A percentile compares a stretch with the other conserved stretches of the same genome.
Conservation (phyloP, 2,329 filamentous ascomycete species). For the Torrubiellomyces zombiae region DNA sequence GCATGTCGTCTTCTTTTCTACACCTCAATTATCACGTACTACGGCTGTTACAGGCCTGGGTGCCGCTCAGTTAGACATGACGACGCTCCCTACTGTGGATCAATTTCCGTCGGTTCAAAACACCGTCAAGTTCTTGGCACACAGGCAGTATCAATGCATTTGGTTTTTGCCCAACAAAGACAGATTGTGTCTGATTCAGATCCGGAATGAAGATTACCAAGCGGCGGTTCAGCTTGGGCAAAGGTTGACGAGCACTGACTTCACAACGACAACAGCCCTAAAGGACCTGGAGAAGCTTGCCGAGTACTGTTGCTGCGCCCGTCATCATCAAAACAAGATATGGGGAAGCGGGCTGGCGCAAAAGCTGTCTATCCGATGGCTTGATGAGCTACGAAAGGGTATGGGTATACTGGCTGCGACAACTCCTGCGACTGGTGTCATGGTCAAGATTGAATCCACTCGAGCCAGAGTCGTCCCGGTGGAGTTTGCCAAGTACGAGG, state of each 20-base stretch:
- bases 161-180: slow-evolving; percentile 1
- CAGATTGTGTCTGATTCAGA: background rate
- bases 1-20: too few species aligned
- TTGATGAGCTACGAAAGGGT: background rate
- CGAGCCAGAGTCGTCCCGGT: background rate
- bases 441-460: background rate
- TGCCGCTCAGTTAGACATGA: too few species aligned
- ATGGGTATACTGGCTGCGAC: too few species aligned
- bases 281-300: background rate
- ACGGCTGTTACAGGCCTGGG: too few species aligned
- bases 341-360: background rate
- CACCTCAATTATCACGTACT: too few species aligned
- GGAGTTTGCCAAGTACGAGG: slow-evolving; percentile 1
- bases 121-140: too few species aligned
- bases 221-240: background rate
- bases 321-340: slow-evolving; percentile 1
- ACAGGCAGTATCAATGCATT: too few species aligned
- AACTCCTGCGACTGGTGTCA: background rate
- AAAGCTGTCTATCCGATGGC: slow-evolving; percentile 1
- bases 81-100: too few species aligned
- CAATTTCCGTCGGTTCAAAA: too few species aligned
- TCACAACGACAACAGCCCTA: background rate
- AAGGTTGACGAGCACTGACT: background rate
- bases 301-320: slow-evolving; percentile 1
- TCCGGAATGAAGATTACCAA: background rate